phyloP scores from a whole-genome alignment of 2,329 filamentous ascomycete genomes.

The Coniosporium tulheliwenetii region DNA sequence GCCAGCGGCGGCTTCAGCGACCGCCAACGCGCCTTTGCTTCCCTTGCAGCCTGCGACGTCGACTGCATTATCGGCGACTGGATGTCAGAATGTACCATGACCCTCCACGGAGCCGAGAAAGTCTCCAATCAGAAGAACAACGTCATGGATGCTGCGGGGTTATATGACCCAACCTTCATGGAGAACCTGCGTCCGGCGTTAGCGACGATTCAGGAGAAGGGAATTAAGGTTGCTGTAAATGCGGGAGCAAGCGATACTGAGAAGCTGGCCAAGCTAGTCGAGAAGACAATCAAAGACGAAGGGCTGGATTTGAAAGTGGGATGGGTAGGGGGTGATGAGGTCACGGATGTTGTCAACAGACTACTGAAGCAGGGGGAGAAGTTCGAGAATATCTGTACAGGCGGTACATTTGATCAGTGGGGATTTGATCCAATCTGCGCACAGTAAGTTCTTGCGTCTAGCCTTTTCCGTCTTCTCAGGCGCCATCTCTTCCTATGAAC shows the following conservation, averaged over 20 bases:
- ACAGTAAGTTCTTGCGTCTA: not conserved
- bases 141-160: not conserved
- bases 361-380: conserved; percentile 10
- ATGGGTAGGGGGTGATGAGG: conserved; percentile 24
- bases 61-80: conserved; percentile 11
- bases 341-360: conserved; percentile 14
- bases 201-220: conserved; percentile 6
- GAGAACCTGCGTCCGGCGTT: conserved; percentile 5
- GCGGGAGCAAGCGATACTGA: conserved; percentile 24
- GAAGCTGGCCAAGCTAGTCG: conserved; percentile 6
- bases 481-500: too few relatives aligned
- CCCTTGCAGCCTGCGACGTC: conserved; percentile 23
- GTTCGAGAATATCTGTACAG: conserved; percentile 5
- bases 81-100: conserved; percentile 5
- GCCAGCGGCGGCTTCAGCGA: conserved; percentile 29
- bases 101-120: not conserved
- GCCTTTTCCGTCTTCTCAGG: not conserved
- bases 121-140: not conserved
- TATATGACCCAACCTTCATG: conserved; percentile 4
- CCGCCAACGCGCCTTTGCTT: conserved; percentile 24
- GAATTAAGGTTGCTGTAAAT: conserved; percentile 24
- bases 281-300: conserved; percentile 14
- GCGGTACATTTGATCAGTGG: conserved; percentile 10
- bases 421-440: conserved; percentile 10
- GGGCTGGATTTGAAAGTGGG: conserved; percentile 19